A percentile compares a stretch with the other conserved stretches of the same genome.
phyloP scores from a whole-genome alignment of 441 rosid genomes.

The Cnidoscolus chayamansa region DNA sequence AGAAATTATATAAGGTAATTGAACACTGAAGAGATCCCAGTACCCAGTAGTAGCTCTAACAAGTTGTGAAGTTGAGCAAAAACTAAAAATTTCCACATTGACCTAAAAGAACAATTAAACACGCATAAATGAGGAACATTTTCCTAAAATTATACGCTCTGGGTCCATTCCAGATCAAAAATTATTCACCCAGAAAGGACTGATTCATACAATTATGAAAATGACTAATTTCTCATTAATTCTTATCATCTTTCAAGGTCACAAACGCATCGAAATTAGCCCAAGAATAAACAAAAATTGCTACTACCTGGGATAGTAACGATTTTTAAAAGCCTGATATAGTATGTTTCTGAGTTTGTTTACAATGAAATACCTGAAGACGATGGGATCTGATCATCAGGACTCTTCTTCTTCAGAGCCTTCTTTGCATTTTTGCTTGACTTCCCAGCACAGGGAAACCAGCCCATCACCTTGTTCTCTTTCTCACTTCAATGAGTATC shows the following conservation, averaged over 20 bases:
- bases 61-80: neutral
- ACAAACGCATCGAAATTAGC: neutral
- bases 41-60: neutral
- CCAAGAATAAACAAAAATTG: conserved; percentile 5
- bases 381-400: conserved; percentile 54
- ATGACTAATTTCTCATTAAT: neutral
- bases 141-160: neutral
- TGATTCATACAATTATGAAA: conserved; percentile 11
- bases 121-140: neutral
- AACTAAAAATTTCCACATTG: neutral
- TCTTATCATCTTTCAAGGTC: neutral
- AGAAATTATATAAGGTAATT: conserved; percentile 4
- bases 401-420: conserved; percentile 31
- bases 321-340: conserved; percentile 4
- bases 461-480: conserved; percentile 39
- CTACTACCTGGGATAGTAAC: neutral
- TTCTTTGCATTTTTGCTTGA: conserved; percentile 36
- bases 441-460: conserved; percentile 53
- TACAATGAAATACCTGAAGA: conserved; percentile 37
- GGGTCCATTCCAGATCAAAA: neutral
- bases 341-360: neutral
- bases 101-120: neutral
- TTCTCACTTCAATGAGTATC: conserved; percentile 19
- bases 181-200: neutral
- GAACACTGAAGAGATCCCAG: neutral